Evolutionary conservation across 495 filamentous ascomycete genomes (phyloP).

Genomic region (Apiosordaria backusii): DNA sequence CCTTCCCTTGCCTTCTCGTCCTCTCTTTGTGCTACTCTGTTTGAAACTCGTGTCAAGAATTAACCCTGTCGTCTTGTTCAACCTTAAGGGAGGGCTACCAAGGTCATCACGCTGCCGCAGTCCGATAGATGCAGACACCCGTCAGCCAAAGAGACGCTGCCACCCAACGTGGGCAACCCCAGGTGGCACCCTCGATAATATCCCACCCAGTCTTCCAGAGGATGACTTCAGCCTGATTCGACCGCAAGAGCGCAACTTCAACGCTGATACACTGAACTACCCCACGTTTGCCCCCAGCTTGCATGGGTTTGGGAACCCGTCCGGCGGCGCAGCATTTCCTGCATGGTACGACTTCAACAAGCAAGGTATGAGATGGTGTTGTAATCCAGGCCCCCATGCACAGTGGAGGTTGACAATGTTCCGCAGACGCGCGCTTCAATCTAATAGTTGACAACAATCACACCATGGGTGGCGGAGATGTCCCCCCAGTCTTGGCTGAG

Average conservation of each 20-base stretch:
- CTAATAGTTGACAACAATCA: background rate
- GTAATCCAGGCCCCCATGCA: background rate
- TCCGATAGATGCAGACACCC: slow-evolving; percentile 1
- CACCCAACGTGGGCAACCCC: background rate
- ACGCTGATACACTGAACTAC: background rate
- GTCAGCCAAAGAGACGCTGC: slow-evolving; percentile 9
- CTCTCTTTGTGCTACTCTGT: background rate
- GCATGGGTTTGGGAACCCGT: background rate
- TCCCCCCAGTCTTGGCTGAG: background rate
- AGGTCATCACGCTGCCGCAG: background rate
- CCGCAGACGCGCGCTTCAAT: background rate
- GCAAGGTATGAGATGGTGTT: background rate
- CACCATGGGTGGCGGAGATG: background rate
- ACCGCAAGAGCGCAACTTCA: background rate
- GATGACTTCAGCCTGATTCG: background rate
- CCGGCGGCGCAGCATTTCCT: background rate
- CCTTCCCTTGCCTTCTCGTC: background rate
- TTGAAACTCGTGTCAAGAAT: background rate
- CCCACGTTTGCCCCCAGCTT: background rate
- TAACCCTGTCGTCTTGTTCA: background rate
- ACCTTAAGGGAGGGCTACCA: background rate
- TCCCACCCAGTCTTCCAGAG: background rate
- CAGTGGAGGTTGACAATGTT: background rate
- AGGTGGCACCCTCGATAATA: background rate
- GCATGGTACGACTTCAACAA: background rate